Percentiles rank a stretch among this genome's conserved stretches.
These are phyloP conservation scores for Backusella circina DNA, from an alignment of 192 early-diverging fungal species.

Conservation along the genomic window DNA sequence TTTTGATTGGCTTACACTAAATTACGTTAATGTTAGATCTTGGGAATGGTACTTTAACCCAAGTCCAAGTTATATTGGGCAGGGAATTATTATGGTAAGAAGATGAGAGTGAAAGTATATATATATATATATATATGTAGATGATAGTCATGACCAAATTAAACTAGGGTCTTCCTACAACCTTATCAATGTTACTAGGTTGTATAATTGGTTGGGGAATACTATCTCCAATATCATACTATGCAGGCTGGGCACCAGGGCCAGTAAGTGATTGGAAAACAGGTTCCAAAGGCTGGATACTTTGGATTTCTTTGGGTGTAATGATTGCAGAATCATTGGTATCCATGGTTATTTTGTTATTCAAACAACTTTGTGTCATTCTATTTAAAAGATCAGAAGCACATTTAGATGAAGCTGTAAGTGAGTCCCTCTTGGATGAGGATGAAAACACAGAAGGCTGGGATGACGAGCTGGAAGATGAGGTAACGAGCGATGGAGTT, in stretches of 20 bases:
- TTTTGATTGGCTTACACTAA: slow-evolving; percentile 50
- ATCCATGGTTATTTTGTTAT: slow-evolving; percentile 52
- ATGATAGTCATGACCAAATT: neutral
- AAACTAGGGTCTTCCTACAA: slow-evolving; percentile 62
- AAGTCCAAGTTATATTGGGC: slow-evolving; percentile 71
- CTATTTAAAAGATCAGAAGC: neutral
- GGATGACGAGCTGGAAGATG: slow-evolving; percentile 21
- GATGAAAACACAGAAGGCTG: slow-evolving; percentile 23
- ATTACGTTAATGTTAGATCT: slow-evolving; percentile 40
- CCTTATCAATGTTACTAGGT: slow-evolving; percentile 65
- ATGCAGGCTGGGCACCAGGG: slow-evolving; percentile 67
- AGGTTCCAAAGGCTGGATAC: slow-evolving; percentile 71
- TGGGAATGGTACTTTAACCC: slow-evolving; percentile 76
- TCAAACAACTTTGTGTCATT: slow-evolving; percentile 36
- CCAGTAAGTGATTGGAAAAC: slow-evolving; percentile 65
- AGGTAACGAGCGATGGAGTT: slow-evolving; percentile 19
- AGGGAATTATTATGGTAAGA: slow-evolving; percentile 72
- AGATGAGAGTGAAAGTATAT: neutral
- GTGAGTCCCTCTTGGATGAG: slow-evolving; percentile 10
- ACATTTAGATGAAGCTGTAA: neutral
- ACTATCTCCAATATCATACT: slow-evolving; percentile 61
- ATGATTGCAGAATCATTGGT: slow-evolving; percentile 75
- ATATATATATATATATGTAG: neutral
- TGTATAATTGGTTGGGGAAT: slow-evolving; percentile 72
- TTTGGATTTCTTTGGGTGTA: slow-evolving; percentile 76